phyloP scores from a whole-genome alignment of 331 rosid species.

The Pyracantha coccinea region DNA sequence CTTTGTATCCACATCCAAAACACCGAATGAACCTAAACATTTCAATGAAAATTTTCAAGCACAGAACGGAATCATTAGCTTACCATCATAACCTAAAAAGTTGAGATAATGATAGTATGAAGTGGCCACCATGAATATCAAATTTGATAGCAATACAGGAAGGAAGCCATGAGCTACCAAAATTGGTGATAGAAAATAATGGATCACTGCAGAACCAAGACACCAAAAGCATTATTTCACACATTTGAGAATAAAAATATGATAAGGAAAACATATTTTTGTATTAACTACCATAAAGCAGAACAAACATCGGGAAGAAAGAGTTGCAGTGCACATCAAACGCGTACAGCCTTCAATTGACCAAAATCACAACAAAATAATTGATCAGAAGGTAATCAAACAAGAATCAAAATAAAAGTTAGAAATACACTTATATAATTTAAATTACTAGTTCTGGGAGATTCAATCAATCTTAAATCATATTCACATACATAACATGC shows the following conservation, averaged over 20 bases:
- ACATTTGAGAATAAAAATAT: conserved; percentile 1
- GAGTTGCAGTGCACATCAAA: conserved; percentile 99
- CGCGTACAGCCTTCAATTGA: conserved; percentile 75
- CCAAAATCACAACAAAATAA: conserved; percentile 24
- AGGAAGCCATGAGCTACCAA: conserved; percentile 96
- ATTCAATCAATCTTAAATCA: background rate
- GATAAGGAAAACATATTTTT: background rate
- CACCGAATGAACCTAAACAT: background rate
- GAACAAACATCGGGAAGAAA: conserved; percentile 97
- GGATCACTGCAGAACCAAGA: conserved; percentile 73
- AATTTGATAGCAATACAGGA: conserved; percentile 83
- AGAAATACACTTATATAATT: too few species aligned
- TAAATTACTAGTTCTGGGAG: background rate
- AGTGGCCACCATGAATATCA: conserved; percentile 90
- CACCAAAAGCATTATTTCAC: conserved; percentile 21
- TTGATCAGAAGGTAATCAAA: background rate
- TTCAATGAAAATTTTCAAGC: background rate
- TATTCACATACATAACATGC: background rate
- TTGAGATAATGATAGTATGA: conserved; percentile 95
- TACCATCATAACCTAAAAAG: conserved; percentile 99
- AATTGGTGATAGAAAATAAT: conserved; percentile 88
- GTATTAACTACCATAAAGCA: conserved; percentile 69
- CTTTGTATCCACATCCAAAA: background rate
- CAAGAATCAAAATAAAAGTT: background rate
- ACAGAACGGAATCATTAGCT: background rate